phyloP scores from a whole-genome alignment of 345 rosid species.

The Gossypium longicalyx region DNA sequence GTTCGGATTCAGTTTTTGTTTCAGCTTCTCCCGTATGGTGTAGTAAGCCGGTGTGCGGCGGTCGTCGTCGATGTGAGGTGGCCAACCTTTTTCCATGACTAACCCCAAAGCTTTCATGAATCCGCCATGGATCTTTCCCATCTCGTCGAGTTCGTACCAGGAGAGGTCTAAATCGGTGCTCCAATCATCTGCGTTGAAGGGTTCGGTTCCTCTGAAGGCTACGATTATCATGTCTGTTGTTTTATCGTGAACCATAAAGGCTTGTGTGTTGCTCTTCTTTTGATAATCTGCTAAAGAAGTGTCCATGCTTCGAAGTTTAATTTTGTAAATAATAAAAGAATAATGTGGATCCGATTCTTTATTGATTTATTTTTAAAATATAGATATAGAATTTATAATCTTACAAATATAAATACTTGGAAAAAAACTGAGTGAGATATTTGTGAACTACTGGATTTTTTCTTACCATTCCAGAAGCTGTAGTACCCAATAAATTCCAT shows the following conservation, averaged over 20 bases:
- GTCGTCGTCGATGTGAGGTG: conserved; percentile 19
- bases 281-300: conserved; percentile 32
- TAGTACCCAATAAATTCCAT: conserved; percentile 40
- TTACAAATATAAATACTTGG: too few relatives aligned
- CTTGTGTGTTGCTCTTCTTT: conserved; percentile 30
- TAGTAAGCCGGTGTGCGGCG: conserved; percentile 43
- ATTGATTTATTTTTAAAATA: too few relatives aligned
- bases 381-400: too few relatives aligned
- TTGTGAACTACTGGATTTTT: not conserved
- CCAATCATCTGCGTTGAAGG: conserved; percentile 46
- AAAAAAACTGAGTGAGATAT: too few relatives aligned
- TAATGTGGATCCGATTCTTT: too few relatives aligned
- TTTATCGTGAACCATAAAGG: conserved; percentile 29
- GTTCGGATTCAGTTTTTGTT: conserved; percentile 18
- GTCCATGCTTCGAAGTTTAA: not conserved
- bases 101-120: conserved; percentile 66
- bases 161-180: conserved; percentile 44
- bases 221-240: conserved; percentile 26
- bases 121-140: conserved; percentile 55
- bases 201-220: conserved; percentile 49
- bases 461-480: conserved; percentile 47
- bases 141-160: conserved; percentile 37
- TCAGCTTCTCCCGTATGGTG: conserved; percentile 38
- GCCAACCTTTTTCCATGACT: conserved; percentile 40
- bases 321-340: not conserved